These are phyloP conservation scores for Chytridiales sp. DNA, from an alignment of 371 early-diverging fungal species.

Conservation along the genomic window DNA sequence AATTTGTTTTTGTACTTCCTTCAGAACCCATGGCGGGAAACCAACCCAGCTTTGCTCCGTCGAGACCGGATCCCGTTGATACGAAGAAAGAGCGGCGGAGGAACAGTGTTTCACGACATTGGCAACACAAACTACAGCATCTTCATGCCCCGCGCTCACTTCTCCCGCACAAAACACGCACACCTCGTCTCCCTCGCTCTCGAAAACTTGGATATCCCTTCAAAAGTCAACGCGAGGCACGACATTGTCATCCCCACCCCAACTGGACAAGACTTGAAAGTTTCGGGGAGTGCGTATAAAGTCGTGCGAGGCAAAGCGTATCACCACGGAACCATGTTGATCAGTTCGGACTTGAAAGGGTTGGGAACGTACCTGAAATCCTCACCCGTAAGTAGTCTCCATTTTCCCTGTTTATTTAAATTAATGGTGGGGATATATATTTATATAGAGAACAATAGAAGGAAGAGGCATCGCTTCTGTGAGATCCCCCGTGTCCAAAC, in stretches of 20 bases:
- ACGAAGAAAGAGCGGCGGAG: slow-evolving; percentile 91
- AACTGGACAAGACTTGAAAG: slow-evolving; percentile 72
- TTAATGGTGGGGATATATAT: neutral
- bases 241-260: too few relatives aligned
- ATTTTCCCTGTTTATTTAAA: neutral
- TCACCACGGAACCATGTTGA: slow-evolving; percentile 98
- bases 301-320: slow-evolving; percentile 79
- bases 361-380: slow-evolving; percentile 59
- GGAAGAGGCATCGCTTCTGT: slow-evolving; percentile 90
- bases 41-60: slow-evolving; percentile 70
- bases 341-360: slow-evolving; percentile 75
- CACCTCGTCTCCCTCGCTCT: slow-evolving; percentile 77
- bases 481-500: slow-evolving; percentile 79
- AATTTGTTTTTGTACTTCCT: neutral
- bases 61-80: slow-evolving; percentile 74
- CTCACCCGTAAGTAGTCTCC: slow-evolving; percentile 22
- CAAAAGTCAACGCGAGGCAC: slow-evolving; percentile 81
- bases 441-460: slow-evolving; percentile 6
- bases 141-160: slow-evolving; percentile 85
- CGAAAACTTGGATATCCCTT: slow-evolving; percentile 78
- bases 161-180: slow-evolving; percentile 75
- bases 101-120: slow-evolving; percentile 96
- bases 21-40: slow-evolving; percentile 92
- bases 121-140: slow-evolving; percentile 94
- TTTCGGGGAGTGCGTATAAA: slow-evolving; percentile 95